Evolutionary conservation across 352 stramenopile species (phyloP).

Genomic region (Paralagenidium karlingii): DNA sequence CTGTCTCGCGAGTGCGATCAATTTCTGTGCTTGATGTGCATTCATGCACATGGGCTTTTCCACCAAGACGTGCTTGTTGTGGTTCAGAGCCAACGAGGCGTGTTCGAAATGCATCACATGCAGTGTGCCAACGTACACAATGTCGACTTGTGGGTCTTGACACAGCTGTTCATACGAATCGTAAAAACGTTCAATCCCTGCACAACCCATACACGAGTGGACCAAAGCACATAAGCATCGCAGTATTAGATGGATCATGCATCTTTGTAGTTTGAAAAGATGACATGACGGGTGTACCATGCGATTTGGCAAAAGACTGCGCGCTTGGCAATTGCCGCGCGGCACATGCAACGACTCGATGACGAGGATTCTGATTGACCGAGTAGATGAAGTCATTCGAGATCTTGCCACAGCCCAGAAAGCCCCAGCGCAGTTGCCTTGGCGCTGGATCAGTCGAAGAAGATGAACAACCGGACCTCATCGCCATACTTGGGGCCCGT

Average conservation of each 20-base stretch:
- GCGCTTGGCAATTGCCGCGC: conserved; percentile 30
- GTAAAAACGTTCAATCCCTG: conserved; percentile 46
- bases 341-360: conserved; percentile 28
- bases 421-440: conserved; percentile 39
- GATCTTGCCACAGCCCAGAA: conserved; percentile 60
- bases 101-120: conserved; percentile 77
- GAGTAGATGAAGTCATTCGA: conserved; percentile 32
- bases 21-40: conserved; percentile 44
- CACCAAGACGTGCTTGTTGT: conserved; percentile 88
- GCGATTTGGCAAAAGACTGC: conserved; percentile 23
- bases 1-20: conserved; percentile 41
- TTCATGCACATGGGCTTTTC: conserved; percentile 92
- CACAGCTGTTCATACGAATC: conserved; percentile 80
- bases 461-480: too few relatives aligned
- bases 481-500: too few relatives aligned
- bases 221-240: too few relatives aligned
- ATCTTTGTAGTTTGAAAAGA: not conserved
- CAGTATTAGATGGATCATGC: not conserved
- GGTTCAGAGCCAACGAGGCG: conserved; percentile 53
- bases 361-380: conserved; percentile 7
- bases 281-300: conserved; percentile 8
- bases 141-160: conserved; percentile 66
- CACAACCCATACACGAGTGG: too few relatives aligned
- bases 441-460: too few relatives aligned
- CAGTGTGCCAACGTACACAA: conserved; percentile 88